Evolutionary conservation across 805 yeast genomes (phyloP).

Genomic region (Barnettozyma wickerhamii): DNA sequence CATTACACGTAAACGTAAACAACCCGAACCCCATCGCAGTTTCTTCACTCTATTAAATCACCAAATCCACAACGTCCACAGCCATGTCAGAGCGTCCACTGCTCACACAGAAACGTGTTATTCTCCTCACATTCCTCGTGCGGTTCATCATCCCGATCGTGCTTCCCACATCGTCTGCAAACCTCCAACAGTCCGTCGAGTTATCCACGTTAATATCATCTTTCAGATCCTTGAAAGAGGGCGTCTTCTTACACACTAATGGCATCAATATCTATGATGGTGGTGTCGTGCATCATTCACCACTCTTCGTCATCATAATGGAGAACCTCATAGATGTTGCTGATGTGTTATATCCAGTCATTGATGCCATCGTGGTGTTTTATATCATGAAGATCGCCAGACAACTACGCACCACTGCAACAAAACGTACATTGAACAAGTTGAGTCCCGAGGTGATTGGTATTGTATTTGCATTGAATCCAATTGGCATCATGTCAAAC

Average conservation of each 20-base stretch:
- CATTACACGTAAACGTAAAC: no score
- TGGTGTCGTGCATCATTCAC: slow-evolving; percentile 84
- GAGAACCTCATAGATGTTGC: slow-evolving; percentile 20
- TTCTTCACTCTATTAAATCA: no score
- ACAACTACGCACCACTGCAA: slow-evolving; percentile 10
- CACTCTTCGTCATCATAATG: slow-evolving; percentile 56
- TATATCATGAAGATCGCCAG: slow-evolving; percentile 49
- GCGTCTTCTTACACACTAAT: slow-evolving; percentile 54
- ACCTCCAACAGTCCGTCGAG: slow-evolving; percentile 40
- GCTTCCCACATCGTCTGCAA: slow-evolving; percentile 16
- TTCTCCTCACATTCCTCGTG: slow-evolving; percentile 14
- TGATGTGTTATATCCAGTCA: slow-evolving; percentile 46
- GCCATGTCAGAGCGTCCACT: no score
- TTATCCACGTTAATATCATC: slow-evolving; percentile 74
- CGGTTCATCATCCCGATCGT: slow-evolving; percentile 15
- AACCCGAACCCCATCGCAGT: no score
- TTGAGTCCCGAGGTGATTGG: slow-evolving; percentile 44
- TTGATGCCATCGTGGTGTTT: slow-evolving; percentile 57
- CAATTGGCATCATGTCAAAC: slow-evolving; percentile 65
- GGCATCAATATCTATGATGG: slow-evolving; percentile 72
- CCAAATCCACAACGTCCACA: no score
- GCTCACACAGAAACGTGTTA: slow-evolving; percentile 11
- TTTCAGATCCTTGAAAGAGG: slow-evolving; percentile 59
- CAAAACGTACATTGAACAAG: slow-evolving; percentile 3
- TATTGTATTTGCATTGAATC: slow-evolving; percentile 72